A percentile compares a stretch with the other conserved stretches of the same genome.
Evolutionary conservation across 2,329 filamentous ascomycete genomes (phyloP).

Genomic region (Thyridium curvatum): DNA sequence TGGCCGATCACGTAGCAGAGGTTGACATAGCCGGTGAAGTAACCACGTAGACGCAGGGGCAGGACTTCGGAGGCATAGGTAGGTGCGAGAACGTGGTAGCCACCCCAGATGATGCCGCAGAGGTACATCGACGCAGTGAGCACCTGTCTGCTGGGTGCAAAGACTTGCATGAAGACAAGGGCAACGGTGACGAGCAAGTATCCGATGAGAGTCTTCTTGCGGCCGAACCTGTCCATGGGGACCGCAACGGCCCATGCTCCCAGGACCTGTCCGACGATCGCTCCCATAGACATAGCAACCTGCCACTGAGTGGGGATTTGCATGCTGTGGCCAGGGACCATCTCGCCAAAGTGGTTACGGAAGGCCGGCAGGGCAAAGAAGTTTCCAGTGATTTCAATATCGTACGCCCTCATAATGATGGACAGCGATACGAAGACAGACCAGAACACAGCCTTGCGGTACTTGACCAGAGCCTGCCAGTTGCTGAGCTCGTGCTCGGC

Average conservation of each 20-base stretch:
- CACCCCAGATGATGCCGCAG: slow-evolving; percentile 47
- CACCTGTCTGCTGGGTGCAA: slow-evolving; percentile 42
- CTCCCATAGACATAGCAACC: slow-evolving; percentile 37
- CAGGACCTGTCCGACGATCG: slow-evolving; percentile 43
- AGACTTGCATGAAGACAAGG: slow-evolving; percentile 53
- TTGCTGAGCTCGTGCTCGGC: slow-evolving; percentile 28
- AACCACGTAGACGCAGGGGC: slow-evolving; percentile 44
- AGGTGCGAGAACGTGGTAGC: slow-evolving; percentile 46
- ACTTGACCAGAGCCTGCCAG: slow-evolving; percentile 26
- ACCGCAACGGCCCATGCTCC: slow-evolving; percentile 39
- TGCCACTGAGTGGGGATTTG: slow-evolving; percentile 29
- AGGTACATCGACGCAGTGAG: slow-evolving; percentile 50
- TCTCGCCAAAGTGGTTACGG: slow-evolving; percentile 42
- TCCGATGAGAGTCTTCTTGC: slow-evolving; percentile 29
- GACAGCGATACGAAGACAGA: slow-evolving; percentile 49
- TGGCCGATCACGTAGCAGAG: slow-evolving; percentile 53
- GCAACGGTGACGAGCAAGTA: slow-evolving; percentile 34
- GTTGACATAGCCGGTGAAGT: slow-evolving; percentile 49
- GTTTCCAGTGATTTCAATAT: slow-evolving; percentile 56
- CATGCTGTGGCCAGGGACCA: slow-evolving; percentile 24
- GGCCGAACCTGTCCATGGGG: slow-evolving; percentile 30
- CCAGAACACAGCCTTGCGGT: slow-evolving; percentile 39
- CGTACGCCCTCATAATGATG: slow-evolving; percentile 53
- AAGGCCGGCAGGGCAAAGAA: slow-evolving; percentile 50
- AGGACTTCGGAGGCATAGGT: slow-evolving; percentile 53